phyloP scores from a whole-genome alignment of 257 asterid genomes.

The Jacaranda mimosifolia region DNA sequence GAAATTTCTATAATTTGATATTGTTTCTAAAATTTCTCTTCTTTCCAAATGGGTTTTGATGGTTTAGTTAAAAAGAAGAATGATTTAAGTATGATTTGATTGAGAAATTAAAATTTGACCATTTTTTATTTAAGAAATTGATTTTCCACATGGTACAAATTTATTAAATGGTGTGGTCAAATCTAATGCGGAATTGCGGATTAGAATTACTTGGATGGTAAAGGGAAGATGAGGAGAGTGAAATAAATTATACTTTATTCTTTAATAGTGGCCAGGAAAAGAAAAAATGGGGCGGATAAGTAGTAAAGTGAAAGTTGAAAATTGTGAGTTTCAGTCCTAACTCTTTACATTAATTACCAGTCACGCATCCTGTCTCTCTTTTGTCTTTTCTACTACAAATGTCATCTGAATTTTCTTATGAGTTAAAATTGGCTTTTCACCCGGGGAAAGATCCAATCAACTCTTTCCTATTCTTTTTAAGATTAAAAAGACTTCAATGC shows the following conservation, averaged over 20 bases:
- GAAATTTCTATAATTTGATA: too few relatives aligned
- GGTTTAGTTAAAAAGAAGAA: too few relatives aligned
- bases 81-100: too few relatives aligned
- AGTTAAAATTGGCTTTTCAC: slow-evolving; percentile 3
- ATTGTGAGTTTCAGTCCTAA: slow-evolving; percentile 14
- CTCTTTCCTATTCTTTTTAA: background rate
- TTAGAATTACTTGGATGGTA: slow-evolving; percentile 13
- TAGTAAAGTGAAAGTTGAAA: slow-evolving; percentile 20
- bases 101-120: too few relatives aligned
- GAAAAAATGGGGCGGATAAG: background rate
- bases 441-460: background rate
- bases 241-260: background rate
- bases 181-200: too few relatives aligned
- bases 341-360: slow-evolving; percentile 54
- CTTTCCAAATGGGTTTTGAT: too few relatives aligned
- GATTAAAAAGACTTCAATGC: background rate
- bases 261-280: background rate
- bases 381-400: slow-evolving; percentile 24
- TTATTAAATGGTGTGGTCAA: too few relatives aligned
- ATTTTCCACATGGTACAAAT: too few relatives aligned
- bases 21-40: too few relatives aligned
- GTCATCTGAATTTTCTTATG: background rate
- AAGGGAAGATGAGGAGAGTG: slow-evolving; percentile 30
- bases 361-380: slow-evolving; percentile 34
- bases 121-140: too few relatives aligned